Evolutionary conservation across 139 green algal genomes (phyloP).

Genomic region (Micractinium conductrix): DNA sequence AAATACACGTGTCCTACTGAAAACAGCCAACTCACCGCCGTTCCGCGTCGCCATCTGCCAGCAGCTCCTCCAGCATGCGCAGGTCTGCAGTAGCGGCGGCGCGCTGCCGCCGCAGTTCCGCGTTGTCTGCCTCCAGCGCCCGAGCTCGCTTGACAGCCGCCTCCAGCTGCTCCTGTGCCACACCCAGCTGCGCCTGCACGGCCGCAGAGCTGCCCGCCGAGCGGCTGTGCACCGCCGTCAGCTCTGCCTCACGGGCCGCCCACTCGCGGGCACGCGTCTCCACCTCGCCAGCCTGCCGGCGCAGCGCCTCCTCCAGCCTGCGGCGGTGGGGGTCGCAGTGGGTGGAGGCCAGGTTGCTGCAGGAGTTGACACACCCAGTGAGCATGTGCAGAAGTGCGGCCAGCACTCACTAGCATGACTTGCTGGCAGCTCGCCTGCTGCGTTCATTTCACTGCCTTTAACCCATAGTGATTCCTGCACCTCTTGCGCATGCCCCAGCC

Average conservation of each 20-base stretch:
- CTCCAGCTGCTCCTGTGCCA: constrained; percentile 9
- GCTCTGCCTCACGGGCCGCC: background rate
- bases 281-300: constrained; percentile 8
- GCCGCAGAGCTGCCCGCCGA: background rate
- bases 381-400: too few species aligned
- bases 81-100: constrained; percentile 12
- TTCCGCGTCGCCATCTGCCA: constrained; percentile 20
- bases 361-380: too few species aligned
- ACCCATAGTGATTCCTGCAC: too few species aligned
- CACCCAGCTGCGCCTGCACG: constrained; percentile 2
- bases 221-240: background rate
- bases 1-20: too few species aligned
- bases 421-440: too few species aligned
- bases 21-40: constrained; percentile 17
- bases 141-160: background rate
- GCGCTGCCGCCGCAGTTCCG: constrained; percentile 18
- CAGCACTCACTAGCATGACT: too few species aligned
- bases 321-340: background rate
- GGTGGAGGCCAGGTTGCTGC: too few species aligned
- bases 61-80: constrained; percentile 35
- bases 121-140: constrained; percentile 13
- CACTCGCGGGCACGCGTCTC: background rate
- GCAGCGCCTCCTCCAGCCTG: constrained; percentile 21
- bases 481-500: too few species aligned
- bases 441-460: too few species aligned